A percentile compares a stretch with the other conserved stretches of the same genome.
These are phyloP conservation scores for Salix viminalis DNA, from an alignment of 345 rosid genomes.

Conservation along the genomic window DNA sequence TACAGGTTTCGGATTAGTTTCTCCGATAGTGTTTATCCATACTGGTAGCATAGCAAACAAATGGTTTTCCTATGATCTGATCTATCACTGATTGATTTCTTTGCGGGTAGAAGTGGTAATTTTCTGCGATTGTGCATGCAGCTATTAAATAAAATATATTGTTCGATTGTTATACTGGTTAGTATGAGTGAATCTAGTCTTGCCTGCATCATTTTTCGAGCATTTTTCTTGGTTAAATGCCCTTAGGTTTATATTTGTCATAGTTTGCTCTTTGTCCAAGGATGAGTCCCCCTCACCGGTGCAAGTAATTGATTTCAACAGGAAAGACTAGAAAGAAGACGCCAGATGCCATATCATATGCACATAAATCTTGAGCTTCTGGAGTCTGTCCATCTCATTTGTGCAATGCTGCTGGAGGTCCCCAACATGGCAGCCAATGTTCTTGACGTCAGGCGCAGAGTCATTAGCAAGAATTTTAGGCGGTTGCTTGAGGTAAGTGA, in stretches of 20 bases:
- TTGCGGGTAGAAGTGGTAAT: neutral
- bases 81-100: neutral
- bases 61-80: neutral
- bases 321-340: constrained; percentile 89
- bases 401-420: constrained; percentile 94
- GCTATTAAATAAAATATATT: neutral
- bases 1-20: neutral
- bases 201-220: neutral
- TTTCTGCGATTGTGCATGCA: neutral
- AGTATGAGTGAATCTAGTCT: neutral
- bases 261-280: neutral
- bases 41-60: no score
- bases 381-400: constrained; percentile 80
- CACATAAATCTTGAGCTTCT: constrained; percentile 95
- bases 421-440: constrained; percentile 83
- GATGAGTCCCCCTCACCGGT: neutral
- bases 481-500: constrained; percentile 68
- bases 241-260: neutral
- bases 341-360: constrained; percentile 96
- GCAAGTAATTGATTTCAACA: constrained; percentile 23
- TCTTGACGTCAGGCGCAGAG: constrained; percentile 54
- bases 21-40: no score
- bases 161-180: neutral
- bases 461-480: constrained; percentile 79
- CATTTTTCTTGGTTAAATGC: neutral